Conservation (phyloP, 768 basidiomycete genomes). For the Lactifluus rugatus region DNA sequence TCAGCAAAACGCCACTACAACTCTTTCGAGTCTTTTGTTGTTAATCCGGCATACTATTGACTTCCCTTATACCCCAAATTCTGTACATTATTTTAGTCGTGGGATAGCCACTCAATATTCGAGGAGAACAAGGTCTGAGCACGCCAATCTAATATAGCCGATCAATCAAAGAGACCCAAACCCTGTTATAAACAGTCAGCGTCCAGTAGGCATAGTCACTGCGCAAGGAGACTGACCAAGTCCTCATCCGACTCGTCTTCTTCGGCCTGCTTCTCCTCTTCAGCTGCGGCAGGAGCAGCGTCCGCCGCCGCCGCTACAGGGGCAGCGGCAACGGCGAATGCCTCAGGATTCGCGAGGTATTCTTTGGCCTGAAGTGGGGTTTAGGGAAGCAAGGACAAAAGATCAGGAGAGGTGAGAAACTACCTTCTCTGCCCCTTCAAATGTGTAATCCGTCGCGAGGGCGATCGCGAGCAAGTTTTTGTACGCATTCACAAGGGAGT, state of each 20-base stretch:
- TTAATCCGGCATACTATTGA: background rate
- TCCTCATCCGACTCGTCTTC: constrained; percentile 82
- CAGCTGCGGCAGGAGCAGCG: constrained; percentile 47
- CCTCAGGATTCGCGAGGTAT: constrained; percentile 95
- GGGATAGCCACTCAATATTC: background rate
- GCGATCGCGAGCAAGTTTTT: constrained; percentile 94
- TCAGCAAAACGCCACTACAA: background rate
- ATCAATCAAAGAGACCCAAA: constrained; percentile 89
- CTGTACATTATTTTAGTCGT: background rate
- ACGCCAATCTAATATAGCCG: background rate
- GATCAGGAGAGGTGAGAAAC: constrained; percentile 22
- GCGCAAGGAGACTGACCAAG: constrained; percentile 48
- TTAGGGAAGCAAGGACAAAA: constrained; percentile 27
- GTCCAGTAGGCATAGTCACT: background rate
- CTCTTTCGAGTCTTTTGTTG: background rate
- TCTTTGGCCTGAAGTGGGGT: constrained; percentile 66
- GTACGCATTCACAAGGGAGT: constrained; percentile 98
- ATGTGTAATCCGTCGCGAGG: constrained; percentile 86
- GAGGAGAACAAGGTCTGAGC: background rate
- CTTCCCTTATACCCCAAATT: background rate
- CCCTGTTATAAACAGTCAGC: constrained; percentile 42
- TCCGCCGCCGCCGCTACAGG: constrained; percentile 42
- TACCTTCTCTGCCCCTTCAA: constrained; percentile 91
- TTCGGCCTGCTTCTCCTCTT: constrained; percentile 61
- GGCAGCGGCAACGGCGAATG: constrained; percentile 81